Evolutionary conservation across 306 rosid species (phyloP), one percentile per base, ranked within the genome.

Genomic region (Malus asiatica): DNA sequence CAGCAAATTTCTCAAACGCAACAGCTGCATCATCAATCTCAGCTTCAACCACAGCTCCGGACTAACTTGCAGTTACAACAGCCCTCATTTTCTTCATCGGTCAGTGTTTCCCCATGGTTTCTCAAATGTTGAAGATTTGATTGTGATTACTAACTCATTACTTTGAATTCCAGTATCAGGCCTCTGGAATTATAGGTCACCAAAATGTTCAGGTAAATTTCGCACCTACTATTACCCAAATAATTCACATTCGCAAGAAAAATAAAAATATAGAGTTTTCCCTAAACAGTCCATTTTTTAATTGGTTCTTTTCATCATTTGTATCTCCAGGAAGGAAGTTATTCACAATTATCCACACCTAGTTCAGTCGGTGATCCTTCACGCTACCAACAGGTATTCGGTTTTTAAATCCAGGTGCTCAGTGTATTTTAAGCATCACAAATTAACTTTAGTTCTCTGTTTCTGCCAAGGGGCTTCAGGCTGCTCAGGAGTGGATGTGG

Each of bases 401-500:
- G 30, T 57, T 67, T 73, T 48, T 55, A 8, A 59, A 23, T 73
- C 35, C 35, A 1, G 78, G 27, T 75, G 30, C 72, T 33, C 23
- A 44, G 51, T 53, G 27, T 45, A 5, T n/a, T 52, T 60, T 55
- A 40, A 29, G 42, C 64, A 29, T 30, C 70, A 57, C 18, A 35
- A 66, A 74, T 78, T 82, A 59, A 79, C 57, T 57, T 20, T 42
- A 60, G 18, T 77, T 76, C 57, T 74, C 59, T 79, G 35, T 66
- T 66, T 82, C 71, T 78, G 71, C 73, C 72, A 88, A 90, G 94
- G 98, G 94, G 62, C 79, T 83, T 75, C 86, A 86, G 76, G 76
- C 87, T 71, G 66, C 86, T 59, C 97, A 85, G 74, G 97, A 91
- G 58, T 84, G 90, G 93, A 91, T 86, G 87, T 91, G 95, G 97